Evolutionary conservation across 345 rosid species (phyloP), one percentile per base, ranked within the genome.

Genomic region (Sonneratia caseolaris): DNA sequence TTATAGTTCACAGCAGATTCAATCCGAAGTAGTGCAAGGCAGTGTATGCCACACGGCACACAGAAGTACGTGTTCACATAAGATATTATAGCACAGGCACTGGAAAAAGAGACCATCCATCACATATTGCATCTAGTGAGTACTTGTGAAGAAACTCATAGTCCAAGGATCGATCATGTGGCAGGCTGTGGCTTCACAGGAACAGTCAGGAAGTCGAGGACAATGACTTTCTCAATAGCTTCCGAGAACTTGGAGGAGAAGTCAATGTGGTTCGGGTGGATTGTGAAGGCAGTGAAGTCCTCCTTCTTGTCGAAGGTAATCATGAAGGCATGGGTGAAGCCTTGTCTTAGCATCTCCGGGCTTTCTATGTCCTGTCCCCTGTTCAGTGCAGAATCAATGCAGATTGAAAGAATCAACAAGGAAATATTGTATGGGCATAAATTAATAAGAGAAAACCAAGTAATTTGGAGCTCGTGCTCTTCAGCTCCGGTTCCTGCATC

Each of bases 341-440:
- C 99, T 84, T 94, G 97, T 69, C 86, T 86, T 24, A 95, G 89
- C 96, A 90, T 84, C 78, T 95, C 99, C 15, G 74, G 86, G 67
- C 97, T 82, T 80, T 95, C 96, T 18, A 76, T 74, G 76, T 95
- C 97, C 48, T 86, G 80, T 24, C 99, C 99, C 97, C 98, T 91
- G 82, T 16, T 14, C 9, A 37, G 13, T 32, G 38, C 62, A 16
- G 38, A 40, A 62, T 13, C 7, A 70, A 53, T 21, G 59, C 22
- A 53, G 16, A 53, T 47, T 10, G 15, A 47, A 47, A 7, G 51
- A 47, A 9, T 47, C 51, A 13, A 13, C 9, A 40, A 40, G 5
- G 43, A 40, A 40, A 40, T 4, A 40, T 0, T 9, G 51, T 47
- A 47, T 47, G 51, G 15, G 13, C 15, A 2, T 13, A 47, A 4